These are phyloP conservation scores for Lactarius akahatsu DNA, from an alignment of 768 basidiomycete genomes.

Conservation along the genomic window DNA sequence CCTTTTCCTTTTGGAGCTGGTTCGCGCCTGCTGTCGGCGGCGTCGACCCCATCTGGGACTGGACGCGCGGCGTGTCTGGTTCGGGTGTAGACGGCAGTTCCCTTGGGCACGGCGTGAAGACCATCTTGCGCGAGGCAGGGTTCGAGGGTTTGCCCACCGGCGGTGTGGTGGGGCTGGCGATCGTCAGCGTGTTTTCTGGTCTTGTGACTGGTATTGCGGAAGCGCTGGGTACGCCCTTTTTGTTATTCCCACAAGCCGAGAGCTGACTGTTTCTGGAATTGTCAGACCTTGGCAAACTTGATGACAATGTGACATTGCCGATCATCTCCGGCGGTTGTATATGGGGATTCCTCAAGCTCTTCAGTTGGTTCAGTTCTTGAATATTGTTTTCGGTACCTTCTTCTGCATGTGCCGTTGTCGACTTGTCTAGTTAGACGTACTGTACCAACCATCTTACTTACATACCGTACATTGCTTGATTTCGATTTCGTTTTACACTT, in stretches of 20 bases:
- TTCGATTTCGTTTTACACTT: not conserved
- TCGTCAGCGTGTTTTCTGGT: constrained; percentile 64
- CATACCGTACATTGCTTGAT: not conserved
- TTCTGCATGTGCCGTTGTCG: constrained; percentile 2
- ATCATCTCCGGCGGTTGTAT: constrained; percentile 78
- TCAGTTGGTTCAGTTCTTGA: constrained; percentile 38
- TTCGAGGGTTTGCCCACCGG: constrained; percentile 31
- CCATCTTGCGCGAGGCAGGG: constrained; percentile 31
- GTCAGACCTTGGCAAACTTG: constrained; percentile 76
- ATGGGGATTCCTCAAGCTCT: constrained; percentile 52
- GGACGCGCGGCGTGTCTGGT: constrained; percentile 49
- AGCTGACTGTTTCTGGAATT: not conserved
- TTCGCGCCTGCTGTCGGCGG: constrained; percentile 49
- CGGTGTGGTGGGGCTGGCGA: constrained; percentile 53
- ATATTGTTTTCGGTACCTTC: not conserved
- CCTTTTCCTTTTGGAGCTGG: constrained; percentile 69
- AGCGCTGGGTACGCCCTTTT: constrained; percentile 66
- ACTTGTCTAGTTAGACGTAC: constrained; percentile 16
- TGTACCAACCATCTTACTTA: constrained; percentile 8
- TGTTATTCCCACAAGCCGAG: not conserved
- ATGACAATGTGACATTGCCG: constrained; percentile 90
- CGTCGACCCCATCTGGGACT: constrained; percentile 52
- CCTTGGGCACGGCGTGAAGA: constrained; percentile 33
- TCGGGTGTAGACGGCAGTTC: constrained; percentile 29
- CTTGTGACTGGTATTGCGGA: constrained; percentile 84